Percentiles rank a stretch among this genome's conserved stretches.
Conservation (phyloP, 352 stramenopile species). For the Phytophthora megakarya region DNA sequence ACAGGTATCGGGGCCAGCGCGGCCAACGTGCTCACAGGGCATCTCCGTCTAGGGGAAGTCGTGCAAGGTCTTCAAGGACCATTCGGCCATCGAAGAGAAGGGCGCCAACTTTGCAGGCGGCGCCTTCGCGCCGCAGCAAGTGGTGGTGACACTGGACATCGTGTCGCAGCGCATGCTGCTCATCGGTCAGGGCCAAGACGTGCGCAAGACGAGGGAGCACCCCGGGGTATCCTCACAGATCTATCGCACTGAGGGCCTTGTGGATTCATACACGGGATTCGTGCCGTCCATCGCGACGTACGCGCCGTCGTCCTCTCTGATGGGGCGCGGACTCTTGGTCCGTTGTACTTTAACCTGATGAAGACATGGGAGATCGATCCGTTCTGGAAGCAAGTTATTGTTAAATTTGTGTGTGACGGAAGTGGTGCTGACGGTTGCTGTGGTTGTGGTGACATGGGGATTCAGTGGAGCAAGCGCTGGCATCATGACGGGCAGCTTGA, state of each 20-base stretch:
- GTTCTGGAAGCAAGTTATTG: conserved; percentile 89
- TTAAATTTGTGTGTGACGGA: conserved; percentile 38
- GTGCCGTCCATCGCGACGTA: conserved; percentile 86
- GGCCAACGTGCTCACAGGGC: conserved; percentile 81
- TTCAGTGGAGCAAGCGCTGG: conserved; percentile 77
- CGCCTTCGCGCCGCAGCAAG: conserved; percentile 80
- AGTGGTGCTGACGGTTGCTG: not conserved
- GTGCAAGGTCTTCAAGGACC: conserved; percentile 68
- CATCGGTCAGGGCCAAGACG: conserved; percentile 69
- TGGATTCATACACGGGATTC: conserved; percentile 87
- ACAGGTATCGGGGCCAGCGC: conserved; percentile 89
- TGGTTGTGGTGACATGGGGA: conserved; percentile 71
- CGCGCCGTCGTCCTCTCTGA: conserved; percentile 86
- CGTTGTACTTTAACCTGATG: conserved; percentile 71
- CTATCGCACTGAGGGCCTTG: conserved; percentile 65
- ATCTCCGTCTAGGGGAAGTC: conserved; percentile 89
- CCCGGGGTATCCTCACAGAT: conserved; percentile 64
- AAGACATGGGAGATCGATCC: conserved; percentile 59
- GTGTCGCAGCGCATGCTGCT: conserved; percentile 92
- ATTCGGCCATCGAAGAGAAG: conserved; percentile 65
- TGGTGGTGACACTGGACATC: conserved; percentile 89
- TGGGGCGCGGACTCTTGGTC: conserved; percentile 89
- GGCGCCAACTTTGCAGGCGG: conserved; percentile 79
- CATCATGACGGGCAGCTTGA: conserved; percentile 79
- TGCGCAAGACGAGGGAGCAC: conserved; percentile 60